These are phyloP conservation scores for Torrubiellomyces zombiae DNA, from an alignment of 2,329 filamentous ascomycete species.

Conservation along the genomic window DNA sequence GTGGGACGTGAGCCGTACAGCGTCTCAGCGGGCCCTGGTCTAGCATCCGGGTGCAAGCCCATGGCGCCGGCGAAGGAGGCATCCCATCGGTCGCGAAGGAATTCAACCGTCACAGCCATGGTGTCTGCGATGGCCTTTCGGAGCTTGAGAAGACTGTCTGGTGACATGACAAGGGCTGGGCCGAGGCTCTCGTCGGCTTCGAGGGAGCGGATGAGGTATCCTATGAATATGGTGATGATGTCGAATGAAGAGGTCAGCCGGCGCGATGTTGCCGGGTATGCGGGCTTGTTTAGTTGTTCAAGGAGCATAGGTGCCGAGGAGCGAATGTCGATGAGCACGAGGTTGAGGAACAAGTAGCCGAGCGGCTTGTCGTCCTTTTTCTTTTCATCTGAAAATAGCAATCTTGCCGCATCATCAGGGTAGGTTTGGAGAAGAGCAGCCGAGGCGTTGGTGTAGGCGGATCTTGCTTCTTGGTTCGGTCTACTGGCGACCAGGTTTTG, in stretches of 20 bases:
- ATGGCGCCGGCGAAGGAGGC: conserved; percentile 44
- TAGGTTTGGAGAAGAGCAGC: conserved; percentile 41
- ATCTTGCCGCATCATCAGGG: conserved; percentile 23
- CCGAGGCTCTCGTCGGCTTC: conserved; percentile 30
- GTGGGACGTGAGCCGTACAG: conserved; percentile 27
- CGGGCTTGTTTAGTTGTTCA: conserved; percentile 35
- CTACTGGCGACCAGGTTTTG: conserved; percentile 35
- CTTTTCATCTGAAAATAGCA: conserved; percentile 34
- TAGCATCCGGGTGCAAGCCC: conserved; percentile 42
- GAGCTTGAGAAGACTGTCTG: conserved; percentile 44
- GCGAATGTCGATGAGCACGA: conserved; percentile 49
- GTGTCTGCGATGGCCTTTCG: conserved; percentile 45
- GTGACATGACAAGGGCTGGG: conserved; percentile 35
- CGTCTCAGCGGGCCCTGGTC: conserved; percentile 25
- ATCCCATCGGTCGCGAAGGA: conserved; percentile 54
- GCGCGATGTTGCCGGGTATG: conserved; percentile 32
- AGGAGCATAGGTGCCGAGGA: conserved; percentile 45
- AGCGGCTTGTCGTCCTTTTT: conserved; percentile 34
- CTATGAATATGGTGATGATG: conserved; percentile 42
- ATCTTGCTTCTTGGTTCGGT: conserved; percentile 36
- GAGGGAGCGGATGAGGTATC: conserved; percentile 35
- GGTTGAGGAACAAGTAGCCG: conserved; percentile 44
- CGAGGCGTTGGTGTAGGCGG: conserved; percentile 41
- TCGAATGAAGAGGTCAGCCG: conserved; percentile 46
- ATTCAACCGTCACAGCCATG: conserved; percentile 45